A percentile compares a stretch with the other conserved stretches of the same genome.
Conservation (phyloP, 768 basidiomycete species). For the Cystofilobasidium macerans region DNA sequence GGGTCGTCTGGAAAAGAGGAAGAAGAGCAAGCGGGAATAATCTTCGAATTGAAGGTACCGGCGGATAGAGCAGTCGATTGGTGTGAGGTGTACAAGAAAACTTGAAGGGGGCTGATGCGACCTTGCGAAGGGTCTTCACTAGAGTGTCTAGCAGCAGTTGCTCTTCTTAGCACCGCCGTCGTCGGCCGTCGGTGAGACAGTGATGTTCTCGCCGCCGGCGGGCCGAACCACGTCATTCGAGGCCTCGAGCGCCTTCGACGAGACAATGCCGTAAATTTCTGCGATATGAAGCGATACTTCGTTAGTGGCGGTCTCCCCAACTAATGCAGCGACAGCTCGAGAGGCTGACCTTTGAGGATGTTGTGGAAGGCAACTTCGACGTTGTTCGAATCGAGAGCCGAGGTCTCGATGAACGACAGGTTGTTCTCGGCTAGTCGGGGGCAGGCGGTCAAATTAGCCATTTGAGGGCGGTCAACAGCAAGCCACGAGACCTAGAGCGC, state of each 20-base stretch:
- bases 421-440: conserved; percentile 63
- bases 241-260: conserved; percentile 85
- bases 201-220: conserved; percentile 70
- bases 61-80: no score
- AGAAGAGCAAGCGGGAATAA: no score
- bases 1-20: no score
- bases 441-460: background rate
- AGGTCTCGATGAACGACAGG: conserved; percentile 94
- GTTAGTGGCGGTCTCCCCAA: no score
- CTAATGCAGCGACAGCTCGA: background rate
- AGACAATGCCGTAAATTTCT: conserved; percentile 98
- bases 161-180: conserved; percentile 39
- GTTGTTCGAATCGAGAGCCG: conserved; percentile 97
- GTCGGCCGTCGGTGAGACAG: conserved; percentile 57
- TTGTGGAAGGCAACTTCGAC: conserved; percentile 96
- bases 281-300: background rate
- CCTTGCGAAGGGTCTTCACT: background rate
- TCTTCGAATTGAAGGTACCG: no score
- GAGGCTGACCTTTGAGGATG: conserved; percentile 68
- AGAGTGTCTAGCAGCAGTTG: conserved; percentile 39
- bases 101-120: no score
- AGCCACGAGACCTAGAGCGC: conserved; percentile 34
- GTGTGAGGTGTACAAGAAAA: background rate
- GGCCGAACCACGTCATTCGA: conserved; percentile 66
- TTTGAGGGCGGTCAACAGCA: background rate